phyloP scores from a whole-genome alignment of 1,284 basidiomycete genomes.

The Leccinum fallax region DNA sequence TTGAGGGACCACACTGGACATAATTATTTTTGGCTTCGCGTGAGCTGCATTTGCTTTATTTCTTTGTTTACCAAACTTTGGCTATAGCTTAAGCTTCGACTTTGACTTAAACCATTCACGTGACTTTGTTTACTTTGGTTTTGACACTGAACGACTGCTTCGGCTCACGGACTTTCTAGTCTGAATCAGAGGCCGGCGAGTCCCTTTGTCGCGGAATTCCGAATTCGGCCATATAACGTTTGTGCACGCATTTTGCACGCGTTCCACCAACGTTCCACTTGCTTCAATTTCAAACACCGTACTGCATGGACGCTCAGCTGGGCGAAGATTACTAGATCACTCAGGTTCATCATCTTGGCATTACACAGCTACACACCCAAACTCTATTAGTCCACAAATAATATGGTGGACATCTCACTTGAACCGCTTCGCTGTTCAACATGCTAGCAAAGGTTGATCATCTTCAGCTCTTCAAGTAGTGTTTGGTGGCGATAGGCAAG shows the following conservation, averaged over 20 bases:
- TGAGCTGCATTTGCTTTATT: no score
- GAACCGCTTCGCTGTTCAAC: constrained; percentile 12
- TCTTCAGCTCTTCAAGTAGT: constrained; percentile 81
- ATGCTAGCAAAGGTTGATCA: constrained; percentile 47
- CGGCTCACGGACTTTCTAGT: not conserved
- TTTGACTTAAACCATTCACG: no score
- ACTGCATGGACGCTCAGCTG: not conserved
- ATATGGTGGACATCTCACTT: not conserved
- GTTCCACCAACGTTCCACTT: not conserved
- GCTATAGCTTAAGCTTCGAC: no score
- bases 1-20: no score
- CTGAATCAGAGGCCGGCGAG: not conserved
- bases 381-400: not conserved
- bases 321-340: not conserved
- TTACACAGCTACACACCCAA: not conserved
- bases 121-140: no score
- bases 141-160: not conserved
- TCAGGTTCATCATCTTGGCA: not conserved
- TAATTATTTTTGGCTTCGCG: no score
- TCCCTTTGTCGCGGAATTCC: not conserved
- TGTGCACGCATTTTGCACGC: not conserved
- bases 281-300: not conserved
- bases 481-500: constrained; percentile 90
- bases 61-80: no score
- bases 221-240: not conserved